Evolutionary conservation across 2,329 filamentous ascomycete genomes (phyloP).

Genomic region (Neofusicoccum cordaticola): DNA sequence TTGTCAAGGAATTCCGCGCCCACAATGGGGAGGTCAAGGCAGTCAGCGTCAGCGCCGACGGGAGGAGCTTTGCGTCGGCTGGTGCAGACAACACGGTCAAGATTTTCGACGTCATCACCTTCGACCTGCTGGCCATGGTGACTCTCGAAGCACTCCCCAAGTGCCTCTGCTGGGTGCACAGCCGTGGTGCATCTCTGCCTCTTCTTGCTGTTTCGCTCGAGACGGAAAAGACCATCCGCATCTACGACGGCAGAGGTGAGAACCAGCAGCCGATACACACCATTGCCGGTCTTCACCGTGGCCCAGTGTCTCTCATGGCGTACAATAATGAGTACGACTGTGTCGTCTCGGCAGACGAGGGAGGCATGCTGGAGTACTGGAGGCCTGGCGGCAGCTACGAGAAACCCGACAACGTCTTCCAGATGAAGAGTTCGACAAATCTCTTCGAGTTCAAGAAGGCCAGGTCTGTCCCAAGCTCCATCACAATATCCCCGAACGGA

Average conservation of each 20-base stretch:
- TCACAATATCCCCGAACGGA: constrained; percentile 83
- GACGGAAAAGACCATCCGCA: constrained; percentile 66
- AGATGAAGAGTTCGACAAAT: constrained; percentile 89
- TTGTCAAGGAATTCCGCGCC: constrained; percentile 95
- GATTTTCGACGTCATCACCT: constrained; percentile 76
- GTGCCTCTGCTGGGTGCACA: constrained; percentile 89
- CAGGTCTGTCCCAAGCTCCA: constrained; percentile 76
- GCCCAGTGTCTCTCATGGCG: constrained; percentile 76
- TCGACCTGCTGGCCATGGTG: constrained; percentile 64
- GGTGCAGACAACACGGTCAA: constrained; percentile 77
- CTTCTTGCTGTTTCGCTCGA: constrained; percentile 80
- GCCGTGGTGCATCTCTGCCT: constrained; percentile 80
- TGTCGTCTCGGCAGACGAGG: constrained; percentile 82
- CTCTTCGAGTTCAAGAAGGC: constrained; percentile 96
- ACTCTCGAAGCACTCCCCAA: constrained; percentile 72
- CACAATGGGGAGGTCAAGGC: constrained; percentile 81
- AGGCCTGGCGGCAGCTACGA: constrained; percentile 75
- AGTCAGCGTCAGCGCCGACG: constrained; percentile 83
- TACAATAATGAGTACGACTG: constrained; percentile 90
- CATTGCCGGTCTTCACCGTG: constrained; percentile 75
- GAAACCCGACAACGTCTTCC: constrained; percentile 87
- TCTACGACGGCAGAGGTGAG: constrained; percentile 90
- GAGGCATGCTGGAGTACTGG: constrained; percentile 98
- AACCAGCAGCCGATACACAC: constrained; percentile 72
- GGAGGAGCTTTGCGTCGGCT: constrained; percentile 87